Base-by-base conservation (phyloP, 2,329 filamentous ascomycete genomes). In the Ceratocystiopsis brevicomis region DNA sequence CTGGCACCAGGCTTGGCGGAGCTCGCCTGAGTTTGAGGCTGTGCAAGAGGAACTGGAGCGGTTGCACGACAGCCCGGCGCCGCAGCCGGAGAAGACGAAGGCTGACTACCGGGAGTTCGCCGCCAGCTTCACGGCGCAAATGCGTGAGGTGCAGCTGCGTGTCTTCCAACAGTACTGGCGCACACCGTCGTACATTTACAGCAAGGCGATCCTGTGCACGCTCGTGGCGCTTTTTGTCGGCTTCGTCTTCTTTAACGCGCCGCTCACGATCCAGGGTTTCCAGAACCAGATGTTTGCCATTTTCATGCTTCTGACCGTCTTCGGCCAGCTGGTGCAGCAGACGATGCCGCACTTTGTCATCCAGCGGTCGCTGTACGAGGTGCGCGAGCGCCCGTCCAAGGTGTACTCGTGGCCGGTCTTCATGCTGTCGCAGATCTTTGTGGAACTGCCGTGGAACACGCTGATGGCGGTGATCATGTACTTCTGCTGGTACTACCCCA, bases 361-460 rank as follows among this genome's bases (percentile, higher is more conserved):
- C 19, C 83, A 90, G 54, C 76, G 85, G 42, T 74, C 78, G 13
- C 66, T 92, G 0, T 92, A 90, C 59, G 85, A 92, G 61, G 81
- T 81, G 32, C 81, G 83, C 41, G 85, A 92, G 61, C 74, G 83
- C 4, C 84, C 84, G 0, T 83, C 79, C 41, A 88, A 87, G 62
- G 76, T 82, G 0, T 92, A 92, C 59, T 76, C 75, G 42, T 92
- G 84, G 85, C 76, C 81, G 56, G 74, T 84, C 6, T 92, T 92
- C 56, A 82, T 92, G 69, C 64, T 88, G 30, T 76, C 79, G 45
- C 82, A 87, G 58, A 81, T 94, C 49, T 62, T 86, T 30, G 83
- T 88, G 46, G 87, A 94, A 58, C 63, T 94, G 2, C 83, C 85
- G 0, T 94, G 82, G 78, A 85, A 92, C 56, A 92, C 50, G 78